Conservation (phyloP, 441 rosid genomes). For the Lepidium campestre region DNA sequence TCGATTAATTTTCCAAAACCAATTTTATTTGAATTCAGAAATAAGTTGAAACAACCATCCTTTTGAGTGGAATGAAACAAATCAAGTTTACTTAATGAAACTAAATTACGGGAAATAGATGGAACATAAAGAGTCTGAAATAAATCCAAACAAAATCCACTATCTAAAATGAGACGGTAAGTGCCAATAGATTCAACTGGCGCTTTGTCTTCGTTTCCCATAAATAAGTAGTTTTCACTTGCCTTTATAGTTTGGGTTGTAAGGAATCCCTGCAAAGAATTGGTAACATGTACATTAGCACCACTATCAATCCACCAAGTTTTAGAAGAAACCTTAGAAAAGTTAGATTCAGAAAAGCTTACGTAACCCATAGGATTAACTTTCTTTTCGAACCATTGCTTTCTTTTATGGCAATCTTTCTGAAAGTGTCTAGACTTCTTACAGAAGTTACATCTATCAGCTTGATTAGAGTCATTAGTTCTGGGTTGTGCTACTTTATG, state of each 20-base stretch:
- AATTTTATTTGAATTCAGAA: neutral
- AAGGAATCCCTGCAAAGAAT: neutral
- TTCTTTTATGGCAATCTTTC: neutral
- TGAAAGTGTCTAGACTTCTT: neutral
- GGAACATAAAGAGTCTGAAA: neutral
- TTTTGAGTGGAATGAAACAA: neutral
- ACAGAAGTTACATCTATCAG: neutral
- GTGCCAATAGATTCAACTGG: neutral
- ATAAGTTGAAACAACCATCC: neutral
- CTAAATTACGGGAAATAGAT: neutral
- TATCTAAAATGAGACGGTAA: neutral
- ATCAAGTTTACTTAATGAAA: slow-evolving; percentile 3
- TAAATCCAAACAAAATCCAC: neutral
- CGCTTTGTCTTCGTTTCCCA: neutral
- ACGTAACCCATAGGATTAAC: neutral
- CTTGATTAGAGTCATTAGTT: no score
- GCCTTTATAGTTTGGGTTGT: neutral
- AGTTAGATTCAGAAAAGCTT: neutral
- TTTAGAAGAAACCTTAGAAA: neutral
- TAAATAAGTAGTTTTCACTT: neutral
- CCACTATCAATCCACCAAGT: neutral
- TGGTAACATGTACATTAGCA: neutral
- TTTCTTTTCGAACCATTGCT: neutral
- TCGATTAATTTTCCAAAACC: neutral
- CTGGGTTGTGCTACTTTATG: neutral